These are phyloP conservation scores for Colletotrichum spaethianum DNA, from an alignment of 2,329 filamentous ascomycete species.

Conservation along the genomic window DNA sequence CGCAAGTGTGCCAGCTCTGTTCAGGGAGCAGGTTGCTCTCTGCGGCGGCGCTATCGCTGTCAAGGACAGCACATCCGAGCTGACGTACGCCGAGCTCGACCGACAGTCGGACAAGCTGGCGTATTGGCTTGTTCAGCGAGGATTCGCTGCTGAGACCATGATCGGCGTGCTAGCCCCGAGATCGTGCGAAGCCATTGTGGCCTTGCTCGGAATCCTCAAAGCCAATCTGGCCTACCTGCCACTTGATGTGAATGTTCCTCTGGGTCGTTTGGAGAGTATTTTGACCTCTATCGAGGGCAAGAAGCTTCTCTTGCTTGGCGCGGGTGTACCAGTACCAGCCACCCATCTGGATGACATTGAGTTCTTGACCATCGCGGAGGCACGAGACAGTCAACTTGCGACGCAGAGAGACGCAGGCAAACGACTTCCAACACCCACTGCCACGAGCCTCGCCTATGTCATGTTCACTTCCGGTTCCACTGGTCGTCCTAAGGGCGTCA, in stretches of 20 bases:
- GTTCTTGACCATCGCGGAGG: background rate
- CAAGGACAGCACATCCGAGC: constrained; percentile 29
- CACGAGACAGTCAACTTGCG: background rate
- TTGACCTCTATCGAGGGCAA: constrained; percentile 21
- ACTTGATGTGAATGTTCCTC: constrained; percentile 40
- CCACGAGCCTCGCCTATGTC: constrained; percentile 49
- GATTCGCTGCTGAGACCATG: constrained; percentile 32
- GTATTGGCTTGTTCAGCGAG: constrained; percentile 36
- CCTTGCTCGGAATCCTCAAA: constrained; percentile 41
- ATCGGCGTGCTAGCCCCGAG: constrained; percentile 43
- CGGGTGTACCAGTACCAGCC: background rate
- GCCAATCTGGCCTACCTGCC: constrained; percentile 42
- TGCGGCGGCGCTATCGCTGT: constrained; percentile 40
- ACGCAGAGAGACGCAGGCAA: background rate
- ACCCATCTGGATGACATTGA: background rate
- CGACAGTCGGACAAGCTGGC: constrained; percentile 42
- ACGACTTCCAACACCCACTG: background rate
- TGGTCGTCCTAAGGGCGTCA: constrained; percentile 64
- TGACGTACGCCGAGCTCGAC: constrained; percentile 46
- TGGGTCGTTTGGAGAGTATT: constrained; percentile 36
- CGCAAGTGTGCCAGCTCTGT: constrained; percentile 44
- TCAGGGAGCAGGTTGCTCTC: constrained; percentile 39
- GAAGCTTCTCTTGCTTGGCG: constrained; percentile 32
- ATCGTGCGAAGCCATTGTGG: constrained; percentile 44
- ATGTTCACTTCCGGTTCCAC: constrained; percentile 68